These are phyloP conservation scores for Botryotinia narcissicola DNA, from an alignment of 2,329 filamentous ascomycete species.

Conservation along the genomic window DNA sequence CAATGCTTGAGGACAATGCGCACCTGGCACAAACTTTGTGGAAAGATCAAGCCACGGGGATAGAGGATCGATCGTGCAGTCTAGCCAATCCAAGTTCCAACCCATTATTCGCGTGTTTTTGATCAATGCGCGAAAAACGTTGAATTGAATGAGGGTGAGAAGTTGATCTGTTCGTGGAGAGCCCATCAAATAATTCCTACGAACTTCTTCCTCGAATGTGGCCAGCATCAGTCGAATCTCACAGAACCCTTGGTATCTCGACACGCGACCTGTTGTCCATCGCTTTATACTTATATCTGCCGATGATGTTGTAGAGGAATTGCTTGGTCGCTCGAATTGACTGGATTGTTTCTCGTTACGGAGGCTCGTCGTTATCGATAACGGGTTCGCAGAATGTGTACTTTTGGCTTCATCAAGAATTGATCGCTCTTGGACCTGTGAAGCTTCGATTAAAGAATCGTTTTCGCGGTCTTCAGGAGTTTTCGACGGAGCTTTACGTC, in stretches of 20 bases:
- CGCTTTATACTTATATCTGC: neutral
- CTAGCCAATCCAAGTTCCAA: neutral
- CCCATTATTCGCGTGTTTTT: slow-evolving; percentile 38
- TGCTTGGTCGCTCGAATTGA: neutral
- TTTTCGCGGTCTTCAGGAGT: neutral
- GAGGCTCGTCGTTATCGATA: neutral
- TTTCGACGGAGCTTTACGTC: neutral
- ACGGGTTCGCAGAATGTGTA: neutral
- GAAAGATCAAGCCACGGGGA: slow-evolving; percentile 36
- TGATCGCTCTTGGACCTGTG: neutral
- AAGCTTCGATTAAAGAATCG: neutral
- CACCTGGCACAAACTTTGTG: slow-evolving; percentile 36
- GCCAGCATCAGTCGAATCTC: neutral
- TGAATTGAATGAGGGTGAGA: slow-evolving; percentile 32
- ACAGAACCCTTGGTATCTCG: neutral
- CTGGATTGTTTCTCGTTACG: neutral
- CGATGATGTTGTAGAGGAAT: neutral
- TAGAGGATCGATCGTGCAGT: slow-evolving; percentile 38
- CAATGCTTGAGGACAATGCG: slow-evolving; percentile 39
- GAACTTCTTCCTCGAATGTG: neutral
- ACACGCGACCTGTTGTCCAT: neutral
- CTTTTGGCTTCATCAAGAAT: neutral
- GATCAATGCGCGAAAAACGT: slow-evolving; percentile 42
- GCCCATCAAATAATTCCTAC: neutral
- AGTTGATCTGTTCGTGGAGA: slow-evolving; percentile 9